These are phyloP conservation scores for Trypethelium eluteriae DNA, from an alignment of 495 filamentous ascomycete genomes.

Conservation along the genomic window DNA sequence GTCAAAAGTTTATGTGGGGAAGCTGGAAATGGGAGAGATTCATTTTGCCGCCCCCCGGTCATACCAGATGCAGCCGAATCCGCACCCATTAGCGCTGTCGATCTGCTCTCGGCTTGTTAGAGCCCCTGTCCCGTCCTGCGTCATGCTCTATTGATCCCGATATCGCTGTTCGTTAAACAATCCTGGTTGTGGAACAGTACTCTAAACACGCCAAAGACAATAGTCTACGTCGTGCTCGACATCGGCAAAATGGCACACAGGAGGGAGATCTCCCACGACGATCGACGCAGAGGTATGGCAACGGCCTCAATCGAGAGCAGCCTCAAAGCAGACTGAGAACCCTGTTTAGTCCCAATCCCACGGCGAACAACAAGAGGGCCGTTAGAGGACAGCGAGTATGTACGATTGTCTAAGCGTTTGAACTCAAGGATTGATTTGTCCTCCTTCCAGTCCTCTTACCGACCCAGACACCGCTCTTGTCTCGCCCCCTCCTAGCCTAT, in stretches of 20 bases:
- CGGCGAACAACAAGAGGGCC: slow-evolving; percentile 32
- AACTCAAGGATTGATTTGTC: background rate
- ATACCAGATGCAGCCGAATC: background rate
- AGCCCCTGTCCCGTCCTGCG: background rate
- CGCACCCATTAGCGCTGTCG: background rate
- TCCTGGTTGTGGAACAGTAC: no score
- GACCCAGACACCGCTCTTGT: background rate
- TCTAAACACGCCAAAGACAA: no score
- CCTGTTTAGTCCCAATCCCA: slow-evolving; percentile 16
- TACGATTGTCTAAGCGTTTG: background rate
- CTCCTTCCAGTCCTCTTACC: background rate
- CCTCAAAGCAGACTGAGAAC: background rate
- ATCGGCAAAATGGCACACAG: background rate
- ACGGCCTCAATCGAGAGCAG: background rate
- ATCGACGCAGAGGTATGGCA: slow-evolving; percentile 7
- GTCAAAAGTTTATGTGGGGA: background rate
- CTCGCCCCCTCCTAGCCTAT: slow-evolving; percentile 5
- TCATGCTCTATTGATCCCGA: background rate
- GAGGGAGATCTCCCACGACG: slow-evolving; percentile 4
- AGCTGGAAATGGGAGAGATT: background rate
- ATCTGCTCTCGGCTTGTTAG: background rate
- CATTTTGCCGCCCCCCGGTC: background rate
- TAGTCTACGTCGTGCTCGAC: background rate
- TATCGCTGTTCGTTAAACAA: background rate
- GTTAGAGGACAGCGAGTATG: slow-evolving; percentile 33